Base-by-base conservation (phyloP, 495 filamentous ascomycete species). In the Friedmanniomyces simplex region DNA sequence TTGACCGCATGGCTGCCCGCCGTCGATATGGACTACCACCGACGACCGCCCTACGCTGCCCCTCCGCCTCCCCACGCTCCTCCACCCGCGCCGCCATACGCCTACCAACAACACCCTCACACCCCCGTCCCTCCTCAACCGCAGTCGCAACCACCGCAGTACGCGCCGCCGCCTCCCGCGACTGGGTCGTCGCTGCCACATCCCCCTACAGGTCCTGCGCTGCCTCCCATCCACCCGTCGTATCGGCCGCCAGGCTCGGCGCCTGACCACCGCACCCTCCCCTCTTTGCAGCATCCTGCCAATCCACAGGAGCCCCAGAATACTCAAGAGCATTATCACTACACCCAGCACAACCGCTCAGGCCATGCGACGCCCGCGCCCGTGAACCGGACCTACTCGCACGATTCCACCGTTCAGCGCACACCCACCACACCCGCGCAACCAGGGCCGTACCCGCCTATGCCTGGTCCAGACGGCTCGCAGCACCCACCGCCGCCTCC, bases 341-440 rank as follows among this genome's bases (percentile, higher is more conserved):
- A 63, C 56, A 45, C 12, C 50, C 48, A 50, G 16, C 46, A 58
- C 41, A 43, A 43, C 45, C 50, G 55, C 21, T 63, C 60, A 0
- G 60, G 60, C 18, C 60, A 63, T 59, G 60, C 60, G 39, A 63
- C 60, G 14, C 60, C 60, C 2, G 60, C 60, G 34, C 60, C 60
- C 1, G 60, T 63, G 60, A 63, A 55, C 36, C 39, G 60, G 4
- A 36, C 60, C 1, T 63, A 59, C 46, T 63, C 60, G 34, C 55
- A 59, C 60, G 60, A 63, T 50, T 63, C 60, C 1, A 28, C 56
- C 8, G 37, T 48, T 20, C 60, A 62, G 55, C 55, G 60, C 30
- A 63, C 60, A 14, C 60, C 60, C 14, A 63, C 60, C 26, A 63
- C 60, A 21, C 60, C 60, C 13, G 60, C 46, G 13, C 55, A 54